Evolutionary conservation across 352 stramenopile species (phyloP).

Genomic region (Pythium brachiatum): DNA sequence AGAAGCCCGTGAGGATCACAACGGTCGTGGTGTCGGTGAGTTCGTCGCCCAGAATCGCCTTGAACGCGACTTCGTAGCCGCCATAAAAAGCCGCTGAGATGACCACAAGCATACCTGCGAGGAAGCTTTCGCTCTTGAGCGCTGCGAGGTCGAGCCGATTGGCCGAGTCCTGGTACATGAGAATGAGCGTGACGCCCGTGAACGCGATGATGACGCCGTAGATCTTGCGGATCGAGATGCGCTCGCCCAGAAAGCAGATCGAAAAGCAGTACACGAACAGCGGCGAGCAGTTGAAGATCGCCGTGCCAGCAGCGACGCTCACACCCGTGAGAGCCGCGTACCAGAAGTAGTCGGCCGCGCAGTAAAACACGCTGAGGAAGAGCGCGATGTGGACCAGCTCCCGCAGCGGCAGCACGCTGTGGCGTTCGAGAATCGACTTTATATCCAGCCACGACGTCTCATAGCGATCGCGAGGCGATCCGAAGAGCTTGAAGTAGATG

Average conservation of each 20-base stretch:
- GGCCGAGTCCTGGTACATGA: slow-evolving; percentile 38
- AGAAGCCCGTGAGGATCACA: slow-evolving; percentile 43
- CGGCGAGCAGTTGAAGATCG: slow-evolving; percentile 61
- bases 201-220: slow-evolving; percentile 43
- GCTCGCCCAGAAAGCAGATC: slow-evolving; percentile 51
- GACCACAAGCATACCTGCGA: slow-evolving; percentile 45
- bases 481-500: slow-evolving; percentile 28
- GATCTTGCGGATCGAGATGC: slow-evolving; percentile 36
- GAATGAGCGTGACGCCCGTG: slow-evolving; percentile 42
- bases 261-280: slow-evolving; percentile 74
- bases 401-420: slow-evolving; percentile 33
- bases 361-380: slow-evolving; percentile 46
- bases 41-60: slow-evolving; percentile 33
- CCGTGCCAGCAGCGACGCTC: slow-evolving; percentile 42
- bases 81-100: slow-evolving; percentile 43
- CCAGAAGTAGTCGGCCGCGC: slow-evolving; percentile 61
- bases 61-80: slow-evolving; percentile 47
- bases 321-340: slow-evolving; percentile 44
- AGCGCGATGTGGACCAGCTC: slow-evolving; percentile 35
- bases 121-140: slow-evolving; percentile 30
- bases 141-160: slow-evolving; percentile 24
- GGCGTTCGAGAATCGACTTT: slow-evolving; percentile 26
- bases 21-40: slow-evolving; percentile 54
- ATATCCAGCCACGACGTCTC: slow-evolving; percentile 26
- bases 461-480: slow-evolving; percentile 14